Base-by-base conservation (phyloP, 2,329 filamentous ascomycete species). In the Fusarium odoratissimum region DNA sequence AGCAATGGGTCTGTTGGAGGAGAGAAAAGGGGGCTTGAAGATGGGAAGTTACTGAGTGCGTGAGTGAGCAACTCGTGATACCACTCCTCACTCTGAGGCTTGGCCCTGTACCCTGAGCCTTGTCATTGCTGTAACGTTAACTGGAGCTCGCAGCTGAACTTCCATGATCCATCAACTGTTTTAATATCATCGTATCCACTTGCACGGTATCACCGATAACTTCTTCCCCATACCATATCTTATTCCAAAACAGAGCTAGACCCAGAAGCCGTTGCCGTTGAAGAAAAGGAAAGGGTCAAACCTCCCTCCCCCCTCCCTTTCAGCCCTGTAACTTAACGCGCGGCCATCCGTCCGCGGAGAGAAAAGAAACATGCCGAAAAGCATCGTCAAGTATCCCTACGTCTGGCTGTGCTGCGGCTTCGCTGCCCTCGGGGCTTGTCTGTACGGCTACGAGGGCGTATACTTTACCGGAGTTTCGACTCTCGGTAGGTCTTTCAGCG, bases 381-480 rank as follows among this genome's bases (percentile, higher is more conserved):
- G 33, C 38, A 64, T 54, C 56, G 67, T 81, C 55, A 72, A 76
- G 35, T 75, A 82, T 64, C 80, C 80, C 8, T 81, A 74, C 30
- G 54, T 73, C 35, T 76, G 75, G 75, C 72, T 77, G 21, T 82
- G 79, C 46, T 81, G 81, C 69, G 77, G 75, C 67, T 82, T 82
- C 44, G 81, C 81, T 12, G 74, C 80, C 10, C 72, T 83, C 1
- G 81, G 81, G 31, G 81, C 81, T 12, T 82, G 79, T 49, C 65
- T 82, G 16, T 82, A 83, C 48, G 81, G 81, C 6, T 83, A 82
- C 46, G 81, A 81, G 37, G 78, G 79, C 13, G 80, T 82, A 6
- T 82, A 81, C 70, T 83, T 72, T 40, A 73, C 79, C 23, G 81
- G 81, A 9, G 78, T 80, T 23, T 80, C 78, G 19, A 79, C 80